Evolutionary conservation across 306 rosid genomes (phyloP).

Genomic region (Cicer chorassanicum): DNA sequence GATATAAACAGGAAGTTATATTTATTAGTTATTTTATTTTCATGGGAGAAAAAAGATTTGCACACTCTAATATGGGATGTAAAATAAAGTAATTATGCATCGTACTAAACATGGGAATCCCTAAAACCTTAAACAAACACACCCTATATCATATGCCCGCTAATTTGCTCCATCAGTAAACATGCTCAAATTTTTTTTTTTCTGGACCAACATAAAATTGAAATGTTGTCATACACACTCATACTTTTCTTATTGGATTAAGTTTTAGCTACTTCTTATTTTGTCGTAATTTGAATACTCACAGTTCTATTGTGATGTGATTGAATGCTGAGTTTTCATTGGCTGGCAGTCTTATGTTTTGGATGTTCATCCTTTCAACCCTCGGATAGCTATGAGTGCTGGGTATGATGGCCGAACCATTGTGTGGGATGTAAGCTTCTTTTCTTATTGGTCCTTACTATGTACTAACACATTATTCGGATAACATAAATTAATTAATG

Average conservation of each 20-base stretch:
- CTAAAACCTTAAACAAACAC: background rate
- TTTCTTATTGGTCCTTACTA: conserved; percentile 26
- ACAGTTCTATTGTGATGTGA: conserved; percentile 43
- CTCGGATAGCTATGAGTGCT: conserved; percentile 97
- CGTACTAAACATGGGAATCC: conserved; percentile 3
- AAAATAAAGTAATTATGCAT: background rate
- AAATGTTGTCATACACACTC: conserved; percentile 16
- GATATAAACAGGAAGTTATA: background rate
- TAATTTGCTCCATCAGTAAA: conserved; percentile 23
- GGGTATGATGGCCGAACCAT: conserved; percentile 90
- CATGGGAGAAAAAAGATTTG: background rate
- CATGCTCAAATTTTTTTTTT: background rate
- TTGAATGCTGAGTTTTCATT: conserved; percentile 47
- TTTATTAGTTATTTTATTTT: background rate
- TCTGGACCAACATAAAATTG: conserved; percentile 7
- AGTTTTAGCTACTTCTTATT: conserved; percentile 25
- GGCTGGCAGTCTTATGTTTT: conserved; percentile 80
- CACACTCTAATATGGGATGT: background rate
- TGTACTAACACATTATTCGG: background rate
- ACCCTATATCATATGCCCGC: conserved; percentile 21
- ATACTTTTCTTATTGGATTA: conserved; percentile 20
- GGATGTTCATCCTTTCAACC: conserved; percentile 98
- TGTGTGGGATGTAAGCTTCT: conserved; percentile 89
- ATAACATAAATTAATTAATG: conserved; percentile 38
- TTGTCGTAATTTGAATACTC: conserved; percentile 32